Conservation (phyloP, 129 eudicot genomes). For the Erigeron canadensis region DNA sequence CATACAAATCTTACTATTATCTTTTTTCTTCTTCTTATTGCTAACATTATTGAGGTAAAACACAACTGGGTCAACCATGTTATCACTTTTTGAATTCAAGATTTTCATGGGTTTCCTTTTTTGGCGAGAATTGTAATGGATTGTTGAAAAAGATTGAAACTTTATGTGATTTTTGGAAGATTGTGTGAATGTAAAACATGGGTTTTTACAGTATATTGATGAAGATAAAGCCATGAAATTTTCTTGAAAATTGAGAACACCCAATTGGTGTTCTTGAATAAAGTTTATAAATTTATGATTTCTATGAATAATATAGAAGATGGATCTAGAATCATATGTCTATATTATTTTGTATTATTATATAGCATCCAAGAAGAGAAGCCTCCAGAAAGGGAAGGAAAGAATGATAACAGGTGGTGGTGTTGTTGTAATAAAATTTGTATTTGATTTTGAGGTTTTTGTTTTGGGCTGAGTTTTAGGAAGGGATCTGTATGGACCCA, state of each 20-base stretch:
- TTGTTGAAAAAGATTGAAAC: slow-evolving; percentile 26
- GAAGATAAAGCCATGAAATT: slow-evolving; percentile 41
- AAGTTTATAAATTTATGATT: not conserved
- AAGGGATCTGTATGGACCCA: slow-evolving; percentile 53
- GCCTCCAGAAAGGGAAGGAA: slow-evolving; percentile 25
- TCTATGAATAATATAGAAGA: slow-evolving; percentile 10
- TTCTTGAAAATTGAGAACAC: slow-evolving; percentile 8
- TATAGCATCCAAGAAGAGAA: slow-evolving; percentile 21
- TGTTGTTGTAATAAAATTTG: not conserved
- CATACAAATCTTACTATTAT: slow-evolving; percentile 5
- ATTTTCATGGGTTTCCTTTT: slow-evolving; percentile 21
- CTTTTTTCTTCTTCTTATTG: slow-evolving; percentile 29
- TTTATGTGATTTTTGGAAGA: slow-evolving; percentile 25
- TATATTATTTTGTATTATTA: slow-evolving; percentile 2
- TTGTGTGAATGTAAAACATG: slow-evolving; percentile 35
- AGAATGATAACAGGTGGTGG: slow-evolving; percentile 11
- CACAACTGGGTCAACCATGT: slow-evolving; percentile 34
- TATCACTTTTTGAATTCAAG: slow-evolving; percentile 27
- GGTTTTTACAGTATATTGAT: slow-evolving; percentile 25
- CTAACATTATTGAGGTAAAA: slow-evolving; percentile 25
- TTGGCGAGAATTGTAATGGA: slow-evolving; percentile 16
- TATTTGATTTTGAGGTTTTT: slow-evolving; percentile 4
- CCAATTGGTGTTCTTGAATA: slow-evolving; percentile 20
- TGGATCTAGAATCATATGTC: slow-evolving; percentile 27
- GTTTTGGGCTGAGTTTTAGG: slow-evolving; percentile 14